Base-by-base conservation (phyloP, 495 filamentous ascomycete genomes). In the Choiromyces venosus region DNA sequence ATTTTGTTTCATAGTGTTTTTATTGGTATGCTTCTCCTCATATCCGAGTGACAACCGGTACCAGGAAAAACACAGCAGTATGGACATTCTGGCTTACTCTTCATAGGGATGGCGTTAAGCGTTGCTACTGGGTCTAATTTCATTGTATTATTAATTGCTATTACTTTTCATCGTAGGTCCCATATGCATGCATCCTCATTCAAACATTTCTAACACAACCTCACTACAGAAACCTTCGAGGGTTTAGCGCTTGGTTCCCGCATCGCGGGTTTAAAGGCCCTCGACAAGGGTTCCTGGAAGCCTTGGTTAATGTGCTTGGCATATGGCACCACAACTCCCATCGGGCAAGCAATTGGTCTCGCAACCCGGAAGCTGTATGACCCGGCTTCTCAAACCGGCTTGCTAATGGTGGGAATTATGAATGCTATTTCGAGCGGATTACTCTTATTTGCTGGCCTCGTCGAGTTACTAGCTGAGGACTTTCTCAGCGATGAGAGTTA, bases 401-500 rank as follows among this genome's bases (percentile, higher is more conserved):
- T 91, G 29, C 86, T 92, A 42, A 85, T 91, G 38, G 89, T 91
- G 7, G 90, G 90, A 19, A 81, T 88, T 19, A 89, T 91, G 82
- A 91, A 92, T 79, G 88, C 90, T 10, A 91, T 92, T 46, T 64
- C 42, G 21, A 70, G 39, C 2, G 94, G 94, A 1, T 83, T 98
- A 69, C 82, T 98, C 67, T 85, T 98, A 14, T 98, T 97, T 83
- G 94, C 94, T 0, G 94, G 94, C 14, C 82, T 98, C 71, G 94
- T 97, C 1, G 93, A 97, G 83, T 84, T 98, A 52, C 86, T 98
- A 33, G 93, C 94, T 4, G 94, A 98, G 83, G 94, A 98, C 78
- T 97, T 98, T 81, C 81, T 98, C 74, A 91, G 89, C 71, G 93
- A 97, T 78, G 88, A 91, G 82, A 96, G 93, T 80, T 97, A 96